Evolutionary conservation across 139 green algal genomes (phyloP), one percentile per base, ranked within the genome.

Genomic region (Volvox africanus): DNA sequence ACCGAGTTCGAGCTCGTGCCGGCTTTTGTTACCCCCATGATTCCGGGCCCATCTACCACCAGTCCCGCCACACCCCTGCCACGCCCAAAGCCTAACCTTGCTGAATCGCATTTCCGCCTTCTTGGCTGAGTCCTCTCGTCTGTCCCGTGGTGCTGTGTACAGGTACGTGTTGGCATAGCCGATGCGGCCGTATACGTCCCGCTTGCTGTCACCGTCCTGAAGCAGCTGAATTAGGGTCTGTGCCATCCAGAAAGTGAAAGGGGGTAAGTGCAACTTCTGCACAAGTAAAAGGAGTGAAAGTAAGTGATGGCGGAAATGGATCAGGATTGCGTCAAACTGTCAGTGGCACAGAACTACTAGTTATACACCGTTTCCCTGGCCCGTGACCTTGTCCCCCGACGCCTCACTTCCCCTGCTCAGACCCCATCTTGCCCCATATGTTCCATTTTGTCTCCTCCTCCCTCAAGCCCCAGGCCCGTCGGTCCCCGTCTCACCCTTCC

Each of bases 121-220:
- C 30, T 19, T 75, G 12, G 65, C 44, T 50, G 73, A 69, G 78
- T 80, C 89, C 6, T 91, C 87, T 20, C 69, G 35, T 9, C 92
- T 71, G 77, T 96, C 94, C 13, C 79, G 88, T 18, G 95, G 94
- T 17, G 94, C 93, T 1, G 92, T 93, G 79, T 92, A 93, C 33
- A 97, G 89, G 50, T 94, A 83, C 28, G 97, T 92, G 89, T 97
- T 97, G 91, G 90, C 96, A 62, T 96, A 91, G 6, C 93, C 93
- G 24, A 96, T 86, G 61, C 67, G 84, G 73, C 87, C 89, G 79
- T 95, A 96, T 24, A 80, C 65, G 88, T 95, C 93, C 1, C 75
- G 35, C 65, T 50, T 82, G 86, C 22, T 55, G 65, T 30, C 50
- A 18, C 24, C 37, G 80, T 88, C 79, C 88, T 81, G 79, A 76